phyloP scores from a whole-genome alignment of 352 stramenopile genomes.

The Pythium chondricola region DNA sequence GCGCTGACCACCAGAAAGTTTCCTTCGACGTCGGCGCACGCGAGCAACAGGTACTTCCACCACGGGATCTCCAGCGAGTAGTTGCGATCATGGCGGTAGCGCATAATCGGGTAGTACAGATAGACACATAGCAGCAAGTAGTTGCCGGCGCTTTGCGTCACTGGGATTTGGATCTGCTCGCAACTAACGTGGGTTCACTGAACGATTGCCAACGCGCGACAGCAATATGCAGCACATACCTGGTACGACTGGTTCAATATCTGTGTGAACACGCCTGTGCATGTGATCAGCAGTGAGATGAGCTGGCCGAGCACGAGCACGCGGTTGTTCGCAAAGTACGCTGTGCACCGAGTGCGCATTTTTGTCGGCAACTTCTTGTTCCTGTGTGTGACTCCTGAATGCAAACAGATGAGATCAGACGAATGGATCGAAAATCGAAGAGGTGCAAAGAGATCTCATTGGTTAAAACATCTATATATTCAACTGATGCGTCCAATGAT shows the following conservation, averaged over 20 bases:
- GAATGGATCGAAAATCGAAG: background rate
- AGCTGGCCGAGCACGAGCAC: slow-evolving; percentile 79
- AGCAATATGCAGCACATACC: no score
- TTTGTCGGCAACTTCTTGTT: no score
- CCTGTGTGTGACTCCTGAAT: no score
- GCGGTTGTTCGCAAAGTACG: slow-evolving; percentile 42
- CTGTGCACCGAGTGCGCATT: slow-evolving; percentile 4
- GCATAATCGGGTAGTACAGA: slow-evolving; percentile 35
- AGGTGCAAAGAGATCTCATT: background rate
- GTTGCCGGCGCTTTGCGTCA: slow-evolving; percentile 68
- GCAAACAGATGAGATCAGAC: no score
- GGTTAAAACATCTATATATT: background rate
- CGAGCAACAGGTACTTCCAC: slow-evolving; percentile 91
- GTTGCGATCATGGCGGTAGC: slow-evolving; percentile 30
- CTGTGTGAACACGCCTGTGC: slow-evolving; percentile 84
- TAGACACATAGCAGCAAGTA: slow-evolving; percentile 65
- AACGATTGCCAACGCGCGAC: no score
- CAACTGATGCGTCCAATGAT: background rate
- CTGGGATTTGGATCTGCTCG: slow-evolving; percentile 75
- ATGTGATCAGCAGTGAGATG: slow-evolving; percentile 86
- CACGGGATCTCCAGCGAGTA: slow-evolving; percentile 59
- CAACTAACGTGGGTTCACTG: no score
- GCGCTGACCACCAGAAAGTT: slow-evolving; percentile 95
- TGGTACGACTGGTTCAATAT: slow-evolving; percentile 73
- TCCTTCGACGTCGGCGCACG: slow-evolving; percentile 92